Evolutionary conservation across 441 rosid genomes (phyloP), one percentile per base, ranked within the genome.

Genomic region (Erysimum pusillum): DNA sequence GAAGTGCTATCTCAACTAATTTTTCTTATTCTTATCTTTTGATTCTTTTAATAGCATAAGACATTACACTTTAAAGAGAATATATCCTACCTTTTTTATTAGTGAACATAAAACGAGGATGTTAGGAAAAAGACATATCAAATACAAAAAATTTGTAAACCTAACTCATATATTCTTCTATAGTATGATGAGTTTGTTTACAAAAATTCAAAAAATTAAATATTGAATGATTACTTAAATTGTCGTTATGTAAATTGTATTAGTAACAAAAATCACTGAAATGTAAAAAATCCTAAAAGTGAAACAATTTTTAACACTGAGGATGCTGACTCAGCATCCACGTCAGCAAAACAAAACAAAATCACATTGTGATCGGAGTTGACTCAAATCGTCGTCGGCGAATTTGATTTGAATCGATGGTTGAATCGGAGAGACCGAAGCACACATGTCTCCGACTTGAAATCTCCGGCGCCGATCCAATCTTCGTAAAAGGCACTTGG

Each of bases 401-500:
- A 14, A 36, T 32, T 73, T 20, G 44, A 45, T 57, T 4, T 7
- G 54, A 51, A 12, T 2, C 77, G 45, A 78, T 73, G 78, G 81
- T 36, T 61, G 90, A 81, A 35, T 57, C 63, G 71, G 84, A 59
- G 41, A 53, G 69, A 59, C 48, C 82, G 41, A 85, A 91, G 69
- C 92, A 91, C 76, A 82, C 92, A 4, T 94, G 99, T 82, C 82
- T 94, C 51, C 87, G 88, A 77, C 94, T 94, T 0, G 82, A 81
- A 56, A 67, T 82, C 73, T 45, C 84, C 74, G 70, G 67, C 69
- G 34, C 59, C 14, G 91, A 82, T 63, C 83, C 88, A 25, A 74
- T 92, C 8, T 94, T 94, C 81, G 76, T 92, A 12, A 89, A 88
- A 73, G 99, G 91, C 76, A 85, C 89, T 4, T 94, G 97, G 97